Evolutionary conservation across 345 rosid species (phyloP), one percentile per base, ranked within the genome.

Genomic region (Lumnitzera racemosa): DNA sequence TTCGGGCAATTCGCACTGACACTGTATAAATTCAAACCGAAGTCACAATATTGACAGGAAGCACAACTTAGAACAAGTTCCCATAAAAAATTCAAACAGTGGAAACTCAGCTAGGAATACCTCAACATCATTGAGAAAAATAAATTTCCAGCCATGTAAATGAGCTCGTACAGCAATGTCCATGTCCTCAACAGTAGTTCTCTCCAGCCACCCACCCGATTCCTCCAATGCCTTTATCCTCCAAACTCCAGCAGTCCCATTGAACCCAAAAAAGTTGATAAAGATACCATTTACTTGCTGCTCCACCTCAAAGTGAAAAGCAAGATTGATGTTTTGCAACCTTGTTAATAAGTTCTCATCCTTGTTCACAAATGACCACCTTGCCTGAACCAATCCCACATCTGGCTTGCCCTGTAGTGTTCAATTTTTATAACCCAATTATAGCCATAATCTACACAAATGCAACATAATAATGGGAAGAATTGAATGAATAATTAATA

Each of bases 241-340:
- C 84, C 84, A 80, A 41, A 80, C 79, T 15, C 91, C 91, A 55
- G 91, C 91, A 17, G 88, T 85, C 57, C 91, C 91, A 69, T 85
- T 85, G 63, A 85, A 85, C 65, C 91, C 91, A 60, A 85, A 85
- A 74, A 85, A 85, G 69, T 85, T 78, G 12, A 80, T 61, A 61
- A 85, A 82, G 8, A 76, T 68, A 43, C 91, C 80, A 63, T 85
- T 85, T 43, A 85, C 91, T 58, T 85, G 91, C 78, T 85, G 91
- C 67, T 85, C 91, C 13, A 85, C 91, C 68, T 85, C 91, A 20
- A 85, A 85, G 70, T 85, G 91, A 53, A 85, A 82, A 16, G 82
- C 73, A 55, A 85, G 67, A 70, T 85, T 85, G 53, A 85, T 70
- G 71, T 82, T 82, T 75, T 85, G 88, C 57, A 85, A 70, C 61